Conservation (phyloP, 2,329 filamentous ascomycete species). For the Trichophyton schoenleinii region DNA sequence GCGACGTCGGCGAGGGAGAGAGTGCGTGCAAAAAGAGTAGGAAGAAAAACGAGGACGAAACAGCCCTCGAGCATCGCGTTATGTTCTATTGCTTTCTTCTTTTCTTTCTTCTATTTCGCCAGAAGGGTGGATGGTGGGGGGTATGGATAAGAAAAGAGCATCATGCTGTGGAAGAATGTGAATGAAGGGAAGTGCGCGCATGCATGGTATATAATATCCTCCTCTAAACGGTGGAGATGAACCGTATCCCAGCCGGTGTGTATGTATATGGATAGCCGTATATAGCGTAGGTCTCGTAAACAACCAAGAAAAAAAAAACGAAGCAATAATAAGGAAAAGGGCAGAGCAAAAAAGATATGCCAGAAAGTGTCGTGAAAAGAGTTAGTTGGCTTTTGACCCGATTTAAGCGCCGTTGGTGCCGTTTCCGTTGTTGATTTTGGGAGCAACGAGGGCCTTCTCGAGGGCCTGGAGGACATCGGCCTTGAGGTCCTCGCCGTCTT, state of each 20-base stretch:
- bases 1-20: background rate
- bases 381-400: background rate
- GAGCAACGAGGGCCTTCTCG: slow-evolving; percentile 54
- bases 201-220: background rate
- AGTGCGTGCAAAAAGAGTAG: no score
- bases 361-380: background rate
- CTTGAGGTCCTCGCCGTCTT: slow-evolving; percentile 75
- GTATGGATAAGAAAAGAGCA: background rate
- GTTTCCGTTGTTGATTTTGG: slow-evolving; percentile 34
- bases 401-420: slow-evolving; percentile 9
- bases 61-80: background rate
- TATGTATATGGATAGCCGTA: background rate
- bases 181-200: background rate
- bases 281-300: background rate
- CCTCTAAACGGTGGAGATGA: background rate
- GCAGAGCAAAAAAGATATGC: background rate
- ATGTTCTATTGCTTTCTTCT: background rate
- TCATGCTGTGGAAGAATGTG: background rate
- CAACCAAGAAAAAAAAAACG: background rate
- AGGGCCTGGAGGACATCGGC: slow-evolving; percentile 72
- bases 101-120: background rate
- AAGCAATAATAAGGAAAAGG: no score
- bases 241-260: background rate
- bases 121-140: background rate
- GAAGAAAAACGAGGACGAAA: no score